These are phyloP conservation scores for Calendula officinalis DNA, from an alignment of 129 eudicot genomes.

Conservation along the genomic window DNA sequence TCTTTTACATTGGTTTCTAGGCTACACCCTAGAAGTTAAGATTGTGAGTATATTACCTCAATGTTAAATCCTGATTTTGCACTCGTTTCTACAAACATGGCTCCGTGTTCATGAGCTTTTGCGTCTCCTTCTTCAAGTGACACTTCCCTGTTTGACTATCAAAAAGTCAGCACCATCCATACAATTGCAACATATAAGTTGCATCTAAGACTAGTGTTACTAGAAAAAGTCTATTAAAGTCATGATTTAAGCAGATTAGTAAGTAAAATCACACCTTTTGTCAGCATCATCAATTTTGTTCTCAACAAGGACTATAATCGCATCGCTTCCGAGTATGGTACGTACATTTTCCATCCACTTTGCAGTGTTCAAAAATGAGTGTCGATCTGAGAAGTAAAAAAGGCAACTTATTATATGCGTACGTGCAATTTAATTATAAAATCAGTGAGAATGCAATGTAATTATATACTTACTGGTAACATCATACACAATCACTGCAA, in stretches of 20 bases:
- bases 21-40: no score
- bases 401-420: neutral
- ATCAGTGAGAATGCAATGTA: neutral
- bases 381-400: constrained; percentile 51
- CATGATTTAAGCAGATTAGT: neutral
- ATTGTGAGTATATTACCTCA: no score
- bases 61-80: no score
- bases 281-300: constrained; percentile 94
- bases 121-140: no score
- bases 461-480: constrained; percentile 66
- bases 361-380: constrained; percentile 74
- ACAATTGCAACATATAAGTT: no score
- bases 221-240: neutral
- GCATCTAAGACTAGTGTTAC: no score
- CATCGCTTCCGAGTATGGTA: constrained; percentile 79
- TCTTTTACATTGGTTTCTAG: no score
- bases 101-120: no score
- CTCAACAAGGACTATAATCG: constrained; percentile 85
- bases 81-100: no score
- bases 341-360: constrained; percentile 92
- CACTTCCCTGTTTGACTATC: no score
- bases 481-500: constrained; percentile 79
- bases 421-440: neutral
- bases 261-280: constrained; percentile 56
- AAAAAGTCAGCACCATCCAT: no score